These are phyloP conservation scores for Chrysoporthe puriensis DNA, from an alignment of 2,329 filamentous ascomycete genomes.

Conservation along the genomic window DNA sequence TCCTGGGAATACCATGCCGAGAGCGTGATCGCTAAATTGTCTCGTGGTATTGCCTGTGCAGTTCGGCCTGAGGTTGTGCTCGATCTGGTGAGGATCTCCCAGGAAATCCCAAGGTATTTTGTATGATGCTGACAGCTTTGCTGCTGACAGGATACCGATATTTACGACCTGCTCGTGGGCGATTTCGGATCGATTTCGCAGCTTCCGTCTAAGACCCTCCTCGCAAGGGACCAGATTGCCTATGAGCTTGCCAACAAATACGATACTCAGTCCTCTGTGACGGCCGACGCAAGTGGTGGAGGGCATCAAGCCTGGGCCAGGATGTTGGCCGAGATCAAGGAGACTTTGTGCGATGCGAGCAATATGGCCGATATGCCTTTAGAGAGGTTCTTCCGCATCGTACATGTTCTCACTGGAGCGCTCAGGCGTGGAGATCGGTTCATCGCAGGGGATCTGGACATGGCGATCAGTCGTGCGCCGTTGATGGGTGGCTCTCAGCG, in stretches of 20 bases:
- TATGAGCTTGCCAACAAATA: conserved; percentile 27
- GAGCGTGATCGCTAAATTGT: conserved; percentile 14
- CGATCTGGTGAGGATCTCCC: conserved; percentile 16
- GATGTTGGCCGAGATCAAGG: conserved; percentile 16
- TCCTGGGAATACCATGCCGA: conserved; percentile 14
- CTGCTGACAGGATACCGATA: background rate
- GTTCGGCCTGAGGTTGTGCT: conserved; percentile 14
- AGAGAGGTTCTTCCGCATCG: conserved; percentile 18
- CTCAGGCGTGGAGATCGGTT: conserved; percentile 22
- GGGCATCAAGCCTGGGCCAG: conserved; percentile 13
- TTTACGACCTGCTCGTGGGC: conserved; percentile 13
- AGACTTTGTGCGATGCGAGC: conserved; percentile 9
- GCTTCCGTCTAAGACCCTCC: background rate
- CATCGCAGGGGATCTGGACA: conserved; percentile 17
- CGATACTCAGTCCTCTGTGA: background rate
- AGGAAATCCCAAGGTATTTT: background rate
- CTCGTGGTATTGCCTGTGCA: conserved; percentile 19
- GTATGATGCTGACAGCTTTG: background rate
- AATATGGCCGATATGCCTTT: conserved; percentile 11
- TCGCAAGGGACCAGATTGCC: conserved; percentile 15
- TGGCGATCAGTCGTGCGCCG: conserved; percentile 19
- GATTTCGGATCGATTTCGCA: background rate
- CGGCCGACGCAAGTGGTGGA: background rate
- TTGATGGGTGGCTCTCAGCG: conserved; percentile 11
- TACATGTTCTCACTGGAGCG: conserved; percentile 21